phyloP scores from a whole-genome alignment of 2,329 filamentous ascomycete species.

The Herpotrichia juniperi region DNA sequence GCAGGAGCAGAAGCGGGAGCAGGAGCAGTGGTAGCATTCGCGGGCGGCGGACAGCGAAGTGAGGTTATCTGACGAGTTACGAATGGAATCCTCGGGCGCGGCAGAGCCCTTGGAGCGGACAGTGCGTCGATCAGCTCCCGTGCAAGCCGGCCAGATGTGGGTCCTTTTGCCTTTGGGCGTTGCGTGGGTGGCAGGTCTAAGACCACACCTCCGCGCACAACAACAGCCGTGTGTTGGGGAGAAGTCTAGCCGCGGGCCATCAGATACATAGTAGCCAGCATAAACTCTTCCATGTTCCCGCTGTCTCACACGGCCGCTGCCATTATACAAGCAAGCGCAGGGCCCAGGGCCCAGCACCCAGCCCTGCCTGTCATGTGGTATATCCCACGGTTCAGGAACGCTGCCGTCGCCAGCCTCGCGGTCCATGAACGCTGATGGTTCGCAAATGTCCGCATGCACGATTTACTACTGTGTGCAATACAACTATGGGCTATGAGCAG shows the following conservation, averaged over 20 bases:
- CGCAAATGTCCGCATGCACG: background rate
- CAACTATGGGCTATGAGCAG: background rate
- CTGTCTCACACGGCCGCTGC: background rate
- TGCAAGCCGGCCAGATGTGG: background rate
- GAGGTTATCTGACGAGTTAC: conserved; percentile 13
- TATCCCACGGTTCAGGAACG: background rate
- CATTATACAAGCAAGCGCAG: no score
- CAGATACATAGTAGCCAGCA: background rate
- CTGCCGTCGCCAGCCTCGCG: background rate
- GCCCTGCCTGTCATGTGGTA: background rate
- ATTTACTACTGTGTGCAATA: no score
- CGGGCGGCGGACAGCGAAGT: background rate
- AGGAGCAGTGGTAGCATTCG: background rate
- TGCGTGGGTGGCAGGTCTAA: background rate
- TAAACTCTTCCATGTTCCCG: conserved; percentile 2
- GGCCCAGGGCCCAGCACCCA: no score
- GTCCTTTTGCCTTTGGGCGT: background rate
- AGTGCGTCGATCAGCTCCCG: conserved; percentile 3
- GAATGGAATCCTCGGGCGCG: background rate
- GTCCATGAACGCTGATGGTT: background rate
- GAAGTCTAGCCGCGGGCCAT: background rate
- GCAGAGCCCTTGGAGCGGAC: conserved; percentile 6
- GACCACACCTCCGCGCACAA: background rate
- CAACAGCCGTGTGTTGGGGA: background rate
- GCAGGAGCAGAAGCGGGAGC: background rate